These are phyloP conservation scores for Malania oleifera DNA, from an alignment of 164 flowering plant genomes.

Conservation along the genomic window DNA sequence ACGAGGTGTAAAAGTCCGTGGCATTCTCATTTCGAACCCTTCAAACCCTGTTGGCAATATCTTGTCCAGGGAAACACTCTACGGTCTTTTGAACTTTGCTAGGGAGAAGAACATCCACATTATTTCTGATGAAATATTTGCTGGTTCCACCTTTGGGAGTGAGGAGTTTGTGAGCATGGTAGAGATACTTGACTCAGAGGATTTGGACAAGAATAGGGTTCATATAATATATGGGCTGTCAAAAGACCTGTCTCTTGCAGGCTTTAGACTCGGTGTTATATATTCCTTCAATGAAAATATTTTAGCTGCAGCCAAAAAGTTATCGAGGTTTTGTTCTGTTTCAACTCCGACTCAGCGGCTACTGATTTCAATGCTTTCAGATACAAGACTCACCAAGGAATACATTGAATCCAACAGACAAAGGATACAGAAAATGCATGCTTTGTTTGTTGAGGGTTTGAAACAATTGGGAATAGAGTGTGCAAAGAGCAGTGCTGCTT, in stretches of 20 bases:
- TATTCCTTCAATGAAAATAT: slow-evolving; percentile 68
- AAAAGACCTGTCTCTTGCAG: slow-evolving; percentile 69
- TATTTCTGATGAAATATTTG: slow-evolving; percentile 75
- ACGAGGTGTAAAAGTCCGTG: slow-evolving; percentile 79
- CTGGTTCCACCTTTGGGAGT: slow-evolving; percentile 60
- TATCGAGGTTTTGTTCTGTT: slow-evolving; percentile 73
- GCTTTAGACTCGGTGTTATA: slow-evolving; percentile 64
- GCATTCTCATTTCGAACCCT: slow-evolving; percentile 78
- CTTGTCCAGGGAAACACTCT: slow-evolving; percentile 54
- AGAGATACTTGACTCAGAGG: slow-evolving; percentile 60
- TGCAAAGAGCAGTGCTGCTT: slow-evolving; percentile 62
- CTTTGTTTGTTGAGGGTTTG: slow-evolving; percentile 49
- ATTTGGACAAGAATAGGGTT: slow-evolving; percentile 61
- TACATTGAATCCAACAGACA: slow-evolving; percentile 36
- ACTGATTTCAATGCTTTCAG: slow-evolving; percentile 73
- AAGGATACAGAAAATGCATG: slow-evolving; percentile 46
- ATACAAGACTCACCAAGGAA: slow-evolving; percentile 41
- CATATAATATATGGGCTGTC: slow-evolving; percentile 79
- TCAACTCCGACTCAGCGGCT: slow-evolving; percentile 68
- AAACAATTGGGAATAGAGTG: slow-evolving; percentile 63
- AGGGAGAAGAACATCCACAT: slow-evolving; percentile 89
- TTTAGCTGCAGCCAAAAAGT: slow-evolving; percentile 60
- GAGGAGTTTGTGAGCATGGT: slow-evolving; percentile 88
- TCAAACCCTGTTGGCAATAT: slow-evolving; percentile 83
- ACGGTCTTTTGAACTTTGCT: slow-evolving; percentile 75